Percentiles rank a stretch among this genome's conserved stretches.
These are phyloP conservation scores for Lyophyllum decastes DNA, from an alignment of 768 basidiomycete genomes.

Conservation along the genomic window DNA sequence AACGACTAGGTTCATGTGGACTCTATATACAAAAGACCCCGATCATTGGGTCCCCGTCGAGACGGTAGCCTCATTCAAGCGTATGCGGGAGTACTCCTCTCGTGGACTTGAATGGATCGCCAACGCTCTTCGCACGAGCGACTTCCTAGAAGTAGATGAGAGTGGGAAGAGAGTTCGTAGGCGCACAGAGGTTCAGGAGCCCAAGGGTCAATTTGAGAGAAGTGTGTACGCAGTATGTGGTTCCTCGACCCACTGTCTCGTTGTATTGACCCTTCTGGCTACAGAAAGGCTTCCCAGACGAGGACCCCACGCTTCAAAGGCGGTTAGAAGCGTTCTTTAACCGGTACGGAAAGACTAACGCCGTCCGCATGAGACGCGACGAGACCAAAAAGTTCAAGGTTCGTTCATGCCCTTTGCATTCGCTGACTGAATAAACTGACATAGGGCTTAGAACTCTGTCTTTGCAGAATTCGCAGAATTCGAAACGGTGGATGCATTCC, in stretches of 20 bases:
- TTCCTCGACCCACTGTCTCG: not conserved
- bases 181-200: constrained; percentile 72
- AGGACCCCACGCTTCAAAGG: constrained; percentile 62
- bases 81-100: constrained; percentile 76
- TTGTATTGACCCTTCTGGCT: not conserved
- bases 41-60: constrained; percentile 91
- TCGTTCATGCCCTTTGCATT: not conserved
- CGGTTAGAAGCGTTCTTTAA: constrained; percentile 81
- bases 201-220: constrained; percentile 77
- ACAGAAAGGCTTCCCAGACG: constrained; percentile 90
- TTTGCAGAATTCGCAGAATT: constrained; percentile 86
- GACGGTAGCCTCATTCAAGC: constrained; percentile 90
- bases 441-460: constrained; percentile 70
- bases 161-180: constrained; percentile 74
- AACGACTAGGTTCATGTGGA: constrained; percentile 86
- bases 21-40: constrained; percentile 73
- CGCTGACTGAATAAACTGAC: not conserved
- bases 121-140: constrained; percentile 56
- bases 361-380: constrained; percentile 87
- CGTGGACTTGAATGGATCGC: constrained; percentile 71
- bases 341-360: constrained; percentile 74
- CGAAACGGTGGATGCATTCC: constrained; percentile 68
- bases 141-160: constrained; percentile 73
- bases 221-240: constrained; percentile 85
- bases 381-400: constrained; percentile 90